Evolutionary conservation across 2,329 filamentous ascomycete genomes (phyloP).

Genomic region (Phaeoacremonium minimum): DNA sequence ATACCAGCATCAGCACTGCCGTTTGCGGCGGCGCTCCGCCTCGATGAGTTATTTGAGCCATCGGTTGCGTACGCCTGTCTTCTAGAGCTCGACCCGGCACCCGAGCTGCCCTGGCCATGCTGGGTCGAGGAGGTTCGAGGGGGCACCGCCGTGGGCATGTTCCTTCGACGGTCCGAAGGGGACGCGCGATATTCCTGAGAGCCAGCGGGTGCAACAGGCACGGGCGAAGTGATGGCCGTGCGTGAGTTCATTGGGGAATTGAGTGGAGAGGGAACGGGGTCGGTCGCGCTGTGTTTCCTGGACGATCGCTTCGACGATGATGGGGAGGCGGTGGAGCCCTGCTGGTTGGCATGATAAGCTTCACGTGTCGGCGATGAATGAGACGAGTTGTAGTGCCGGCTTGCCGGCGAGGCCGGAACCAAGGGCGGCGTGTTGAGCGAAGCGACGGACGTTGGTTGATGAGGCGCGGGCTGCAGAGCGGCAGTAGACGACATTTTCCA

Average conservation of each 20-base stretch:
- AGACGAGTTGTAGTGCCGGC: conserved; percentile 46
- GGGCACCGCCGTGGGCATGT: conserved; percentile 68
- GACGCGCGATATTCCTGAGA: conserved; percentile 37
- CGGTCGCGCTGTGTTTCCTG: conserved; percentile 10
- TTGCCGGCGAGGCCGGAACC: conserved; percentile 37
- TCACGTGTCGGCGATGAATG: conserved; percentile 51
- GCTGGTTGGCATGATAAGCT: conserved; percentile 50
- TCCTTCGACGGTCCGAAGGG: conserved; percentile 48
- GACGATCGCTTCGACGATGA: conserved; percentile 50
- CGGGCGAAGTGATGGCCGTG: conserved; percentile 36
- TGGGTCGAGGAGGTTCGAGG: conserved; percentile 78
- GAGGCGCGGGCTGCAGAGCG: conserved; percentile 51
- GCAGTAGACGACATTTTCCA: conserved; percentile 60
- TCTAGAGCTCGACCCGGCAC: conserved; percentile 33
- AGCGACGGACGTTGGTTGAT: conserved; percentile 44
- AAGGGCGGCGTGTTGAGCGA: conserved; percentile 42
- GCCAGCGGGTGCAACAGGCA: conserved; percentile 28
- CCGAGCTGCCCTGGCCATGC: conserved; percentile 30
- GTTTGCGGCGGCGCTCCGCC: conserved; percentile 28
- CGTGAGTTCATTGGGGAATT: conserved; percentile 44
- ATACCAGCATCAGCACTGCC: conserved; percentile 26
- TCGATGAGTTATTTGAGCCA: conserved; percentile 35
- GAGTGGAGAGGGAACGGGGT: conserved; percentile 19
- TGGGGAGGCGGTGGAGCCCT: conserved; percentile 40
- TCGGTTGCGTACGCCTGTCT: conserved; percentile 41